Percentiles rank a stretch among this genome's conserved stretches.
phyloP scores from a whole-genome alignment of 768 basidiomycete genomes.

The Tricholoma terreum region DNA sequence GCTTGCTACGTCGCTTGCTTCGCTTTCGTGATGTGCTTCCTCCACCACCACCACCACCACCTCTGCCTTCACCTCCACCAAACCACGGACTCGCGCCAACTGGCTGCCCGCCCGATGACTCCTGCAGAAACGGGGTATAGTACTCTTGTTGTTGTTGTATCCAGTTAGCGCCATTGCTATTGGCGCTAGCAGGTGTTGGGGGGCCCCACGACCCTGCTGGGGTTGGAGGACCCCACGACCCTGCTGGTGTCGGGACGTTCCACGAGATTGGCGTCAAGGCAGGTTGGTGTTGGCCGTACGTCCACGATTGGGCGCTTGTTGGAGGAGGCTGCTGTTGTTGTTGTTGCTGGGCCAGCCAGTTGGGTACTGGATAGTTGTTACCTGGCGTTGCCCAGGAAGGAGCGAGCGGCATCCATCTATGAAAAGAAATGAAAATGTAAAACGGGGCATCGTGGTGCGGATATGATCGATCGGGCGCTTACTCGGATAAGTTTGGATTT shows the following conservation, averaged over 20 bases:
- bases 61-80: slow-evolving; percentile 12
- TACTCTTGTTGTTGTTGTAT: slow-evolving; percentile 3
- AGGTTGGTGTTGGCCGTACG: slow-evolving; percentile 13
- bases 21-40: slow-evolving; percentile 4
- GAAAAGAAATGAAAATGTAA: neutral
- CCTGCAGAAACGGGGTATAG: neutral
- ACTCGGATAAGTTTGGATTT: neutral
- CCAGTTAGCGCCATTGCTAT: slow-evolving; percentile 1
- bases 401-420: neutral
- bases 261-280: slow-evolving; percentile 18
- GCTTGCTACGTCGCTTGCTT: slow-evolving; percentile 14
- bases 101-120: slow-evolving; percentile 17
- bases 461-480: slow-evolving; percentile 9
- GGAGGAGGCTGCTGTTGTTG: slow-evolving; percentile 1
- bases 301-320: slow-evolving; percentile 11
- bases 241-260: slow-evolving; percentile 18
- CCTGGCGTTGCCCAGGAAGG: neutral
- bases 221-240: slow-evolving; percentile 16
- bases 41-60: slow-evolving; percentile 6
- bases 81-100: slow-evolving; percentile 20
- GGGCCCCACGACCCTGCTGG: slow-evolving; percentile 18
- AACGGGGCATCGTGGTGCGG: neutral
- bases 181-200: slow-evolving; percentile 12
- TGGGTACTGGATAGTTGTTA: neutral
- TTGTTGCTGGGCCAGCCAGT: slow-evolving; percentile 3